Base-by-base conservation (phyloP, 1,139 yeast genomes). In the Candida labiduridarum region DNA sequence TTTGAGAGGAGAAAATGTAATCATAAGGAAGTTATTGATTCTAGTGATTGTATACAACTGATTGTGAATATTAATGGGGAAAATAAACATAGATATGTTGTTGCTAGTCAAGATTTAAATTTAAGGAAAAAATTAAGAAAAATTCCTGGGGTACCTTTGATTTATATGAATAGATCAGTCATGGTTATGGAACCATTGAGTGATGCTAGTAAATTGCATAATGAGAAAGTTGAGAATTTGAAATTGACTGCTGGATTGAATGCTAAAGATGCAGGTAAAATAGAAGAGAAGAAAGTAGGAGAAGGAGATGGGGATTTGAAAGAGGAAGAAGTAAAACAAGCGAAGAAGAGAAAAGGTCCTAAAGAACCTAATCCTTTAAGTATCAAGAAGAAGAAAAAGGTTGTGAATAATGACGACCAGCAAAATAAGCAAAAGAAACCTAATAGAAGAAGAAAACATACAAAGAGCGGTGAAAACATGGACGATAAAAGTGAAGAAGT, bases 111-210 rank as follows among this genome's bases (percentile, higher is more conserved):
- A 63, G 84, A 88, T 60, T 79, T 80, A 41, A 78, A 81, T 29
- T 74, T 92, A 50, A 79, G 99, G 56, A 79, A 82, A 51, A 71
- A 74, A 47, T 74, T 94, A 55, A 79, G 98, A 57, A 73, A 73
- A 33, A 76, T 91, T 14, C 96, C 99, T 0, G 99, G 97, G 10
- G 87, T 90, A 2, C 99, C 99, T 0, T 69, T 94, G 57, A 74
- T 92, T 8, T 91, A 88, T 66, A 84, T 94, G 82, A 87, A 88
- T 63, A 78, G 97, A 56, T 84, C 96, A 1, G 99, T 95, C 19
- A 89, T 94, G 94, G 85, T 94, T 42, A 85, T 94, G 95, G 99
- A 94, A 67, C 97, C 97, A 12, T 73, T 92, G 57, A 87, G 96
- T 47, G 81, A 80, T 43, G 88, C 88, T 10, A 87, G 95, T 44